Conservation (phyloP, 148 eudicot genomes). For the Camellia japonica region DNA sequence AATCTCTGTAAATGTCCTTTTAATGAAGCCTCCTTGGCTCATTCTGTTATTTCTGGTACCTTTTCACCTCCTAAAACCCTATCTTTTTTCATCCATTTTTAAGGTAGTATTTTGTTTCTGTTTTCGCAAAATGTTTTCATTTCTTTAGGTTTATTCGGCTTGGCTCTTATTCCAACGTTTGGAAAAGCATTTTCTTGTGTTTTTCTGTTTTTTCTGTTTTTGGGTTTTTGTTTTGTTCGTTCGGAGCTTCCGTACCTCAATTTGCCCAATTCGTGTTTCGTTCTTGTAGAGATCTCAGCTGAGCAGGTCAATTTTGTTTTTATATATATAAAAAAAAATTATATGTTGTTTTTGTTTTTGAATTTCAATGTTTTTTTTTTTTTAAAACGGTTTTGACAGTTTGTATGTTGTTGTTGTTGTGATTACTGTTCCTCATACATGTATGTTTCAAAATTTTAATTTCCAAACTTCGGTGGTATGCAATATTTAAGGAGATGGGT, state of each 20-base stretch:
- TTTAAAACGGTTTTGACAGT: too few species aligned
- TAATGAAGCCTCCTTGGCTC: conserved; percentile 61
- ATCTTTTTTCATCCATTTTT: not conserved
- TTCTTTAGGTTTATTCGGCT: not conserved
- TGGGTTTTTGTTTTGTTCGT: not conserved
- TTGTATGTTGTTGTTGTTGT: not conserved
- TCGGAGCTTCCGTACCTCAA: not conserved
- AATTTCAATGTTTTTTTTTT: not conserved
- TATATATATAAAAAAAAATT: too few species aligned
- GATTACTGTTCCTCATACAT: not conserved
- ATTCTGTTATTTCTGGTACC: conserved; percentile 19
- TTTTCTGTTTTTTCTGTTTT: not conserved
- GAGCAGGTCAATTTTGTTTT: not conserved
- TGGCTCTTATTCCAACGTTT: not conserved
- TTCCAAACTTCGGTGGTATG: not conserved
- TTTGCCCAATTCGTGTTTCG: too few species aligned
- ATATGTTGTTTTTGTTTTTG: not conserved
- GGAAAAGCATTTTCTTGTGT: too few species aligned
- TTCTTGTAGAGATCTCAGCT: too few species aligned
- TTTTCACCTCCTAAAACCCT: not conserved
- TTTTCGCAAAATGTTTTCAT: not conserved
- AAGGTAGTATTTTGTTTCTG: not conserved
- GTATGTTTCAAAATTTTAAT: not conserved
- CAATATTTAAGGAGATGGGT: conserved; percentile 19
- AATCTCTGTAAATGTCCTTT: conserved; percentile 27